These are phyloP conservation scores for Heliosperma pusillum DNA, from an alignment of 148 eudicot genomes.

Conservation along the genomic window DNA sequence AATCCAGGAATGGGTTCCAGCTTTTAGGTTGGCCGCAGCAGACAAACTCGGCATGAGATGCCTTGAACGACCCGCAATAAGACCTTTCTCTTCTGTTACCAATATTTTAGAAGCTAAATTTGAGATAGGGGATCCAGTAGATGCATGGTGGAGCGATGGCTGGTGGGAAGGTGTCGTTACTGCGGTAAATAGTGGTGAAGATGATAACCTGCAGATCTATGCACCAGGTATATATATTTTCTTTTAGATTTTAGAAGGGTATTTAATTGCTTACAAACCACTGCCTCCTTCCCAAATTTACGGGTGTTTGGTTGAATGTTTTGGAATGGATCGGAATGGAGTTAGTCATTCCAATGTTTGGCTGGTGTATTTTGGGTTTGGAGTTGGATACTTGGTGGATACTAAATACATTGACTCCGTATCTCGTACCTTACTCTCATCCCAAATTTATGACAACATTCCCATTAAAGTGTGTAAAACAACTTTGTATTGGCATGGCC, in stretches of 20 bases:
- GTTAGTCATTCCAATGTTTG: no score
- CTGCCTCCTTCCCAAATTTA: no score
- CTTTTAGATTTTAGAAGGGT: background rate
- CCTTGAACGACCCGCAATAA: constrained; percentile 56
- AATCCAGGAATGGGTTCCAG: constrained; percentile 78
- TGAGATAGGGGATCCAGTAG: constrained; percentile 73
- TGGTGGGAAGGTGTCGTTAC: constrained; percentile 97
- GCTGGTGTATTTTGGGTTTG: no score
- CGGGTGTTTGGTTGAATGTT: no score
- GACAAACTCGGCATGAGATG: constrained; percentile 84
- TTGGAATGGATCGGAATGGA: no score
- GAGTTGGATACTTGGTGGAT: no score
- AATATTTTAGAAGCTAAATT: constrained; percentile 29
- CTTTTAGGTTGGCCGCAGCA: constrained; percentile 62
- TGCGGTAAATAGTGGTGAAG: constrained; percentile 29
- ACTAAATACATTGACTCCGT: no score
- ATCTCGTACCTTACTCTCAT: no score
- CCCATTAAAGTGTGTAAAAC: no score
- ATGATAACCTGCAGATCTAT: constrained; percentile 51
- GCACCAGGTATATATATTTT: constrained; percentile 48
- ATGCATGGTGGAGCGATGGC: constrained; percentile 99
- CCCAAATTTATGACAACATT: no score
- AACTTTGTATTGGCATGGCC: no score
- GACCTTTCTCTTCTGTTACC: constrained; percentile 52
- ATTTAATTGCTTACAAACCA: background rate